A percentile compares a stretch with the other conserved stretches of the same genome.
Evolutionary conservation across 768 basidiomycete genomes (phyloP).

Genomic region (Mrakia hoshinonis): DNA sequence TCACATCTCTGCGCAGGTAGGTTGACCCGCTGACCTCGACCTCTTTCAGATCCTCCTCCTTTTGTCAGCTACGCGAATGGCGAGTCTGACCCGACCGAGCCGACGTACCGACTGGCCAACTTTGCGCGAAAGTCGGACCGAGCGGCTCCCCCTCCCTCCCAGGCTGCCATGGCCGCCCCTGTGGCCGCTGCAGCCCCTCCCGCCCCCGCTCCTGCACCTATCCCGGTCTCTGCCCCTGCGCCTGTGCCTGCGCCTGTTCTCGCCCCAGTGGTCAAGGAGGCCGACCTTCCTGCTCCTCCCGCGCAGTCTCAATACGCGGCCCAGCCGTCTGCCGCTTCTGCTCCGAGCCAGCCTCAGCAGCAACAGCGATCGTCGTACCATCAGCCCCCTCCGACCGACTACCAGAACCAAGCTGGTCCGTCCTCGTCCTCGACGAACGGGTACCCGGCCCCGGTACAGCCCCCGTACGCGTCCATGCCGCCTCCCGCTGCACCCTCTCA

Average conservation of each 20-base stretch:
- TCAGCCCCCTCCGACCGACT: conserved; percentile 2
- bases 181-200: background rate
- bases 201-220: background rate
- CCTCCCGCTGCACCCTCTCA: conserved; percentile 3
- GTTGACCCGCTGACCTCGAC: background rate
- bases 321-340: background rate
- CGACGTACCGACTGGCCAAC: conserved; percentile 43
- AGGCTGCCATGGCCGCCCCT: background rate
- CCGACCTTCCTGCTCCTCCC: background rate
- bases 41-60: conserved; percentile 57
- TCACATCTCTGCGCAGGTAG: background rate
- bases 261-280: background rate
- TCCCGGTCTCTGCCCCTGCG: background rate
- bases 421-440: conserved; percentile 8
- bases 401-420: background rate
- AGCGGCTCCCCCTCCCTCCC: conserved; percentile 41
- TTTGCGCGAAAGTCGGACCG: conserved; percentile 49
- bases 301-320: background rate
- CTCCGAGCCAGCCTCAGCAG: background rate
- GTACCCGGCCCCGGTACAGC: background rate
- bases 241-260: background rate
- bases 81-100: conserved; percentile 43
- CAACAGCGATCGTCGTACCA: background rate
- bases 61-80: conserved; percentile 65
- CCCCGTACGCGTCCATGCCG: background rate